Evolutionary conservation across 805 yeast genomes (phyloP), one percentile per base, ranked within the genome.

Genomic region (Ogataea saltuana): DNA sequence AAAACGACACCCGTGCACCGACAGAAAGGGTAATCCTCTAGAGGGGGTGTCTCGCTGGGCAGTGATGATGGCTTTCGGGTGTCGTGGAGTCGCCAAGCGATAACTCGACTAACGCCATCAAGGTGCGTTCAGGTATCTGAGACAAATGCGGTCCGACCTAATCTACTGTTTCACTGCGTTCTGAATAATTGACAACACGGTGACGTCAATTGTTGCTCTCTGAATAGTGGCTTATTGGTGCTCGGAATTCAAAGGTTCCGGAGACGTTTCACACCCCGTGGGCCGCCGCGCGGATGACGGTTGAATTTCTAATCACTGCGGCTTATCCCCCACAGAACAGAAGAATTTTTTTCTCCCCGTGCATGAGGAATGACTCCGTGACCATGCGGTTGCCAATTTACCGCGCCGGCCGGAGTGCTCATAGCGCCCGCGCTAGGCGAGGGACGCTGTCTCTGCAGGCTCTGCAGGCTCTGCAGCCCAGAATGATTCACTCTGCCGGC

Each of bases 301-400:
- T 8, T 7, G 11, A 22, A n/a, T n/a, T n/a, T n/a, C n/a, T n/a
- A 22, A 22, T 8, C 26, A 22, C 7, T 22, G n/a, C n/a, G n/a
- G n/a, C 26, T 22, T 22, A 22, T 22, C 10, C 31, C 18, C 33
- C 33, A 12, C 33, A 25, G 28, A 25, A 30, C 22, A 16, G 22
- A 17, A 30, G 9, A 16, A 30, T 9, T 9, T 6, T 30, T 16
- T n/a, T 28, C 18, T 10, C 31, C 33, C 33, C 33, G 18, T 30
- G 33, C 33, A 30, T 30, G n/a, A 12, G 6, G 18, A 22, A 30
- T 30, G 33, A 30, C 33, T 30, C 33, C 33, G 22, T 30, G 33
- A 30, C 33, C 33, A 7, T 18, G 20, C 33, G 33, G 22, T 18
- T 30, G 22, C 33, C 7, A 16, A 30, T 17, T 13, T 17, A 22